Conservation (phyloP, 441 rosid species). For the Adansonia madagascariensis region DNA sequence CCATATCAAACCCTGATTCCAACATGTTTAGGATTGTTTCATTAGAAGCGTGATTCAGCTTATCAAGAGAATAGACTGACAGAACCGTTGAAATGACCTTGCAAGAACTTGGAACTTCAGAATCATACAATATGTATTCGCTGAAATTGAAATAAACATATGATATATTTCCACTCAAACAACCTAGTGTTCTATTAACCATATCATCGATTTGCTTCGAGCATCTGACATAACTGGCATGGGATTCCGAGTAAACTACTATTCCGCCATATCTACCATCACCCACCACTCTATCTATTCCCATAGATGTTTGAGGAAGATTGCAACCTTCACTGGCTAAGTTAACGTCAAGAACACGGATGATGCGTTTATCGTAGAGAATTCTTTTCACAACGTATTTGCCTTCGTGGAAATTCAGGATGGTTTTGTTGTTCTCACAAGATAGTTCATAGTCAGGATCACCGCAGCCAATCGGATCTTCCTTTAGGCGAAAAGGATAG, state of each 20-base stretch:
- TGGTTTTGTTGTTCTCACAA: slow-evolving; percentile 2
- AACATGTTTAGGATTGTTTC: slow-evolving; percentile 32
- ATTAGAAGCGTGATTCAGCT: slow-evolving; percentile 35
- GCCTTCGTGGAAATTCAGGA: not conserved
- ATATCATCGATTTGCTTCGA: too few species aligned
- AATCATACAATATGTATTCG: not conserved
- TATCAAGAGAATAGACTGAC: slow-evolving; percentile 19
- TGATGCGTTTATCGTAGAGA: slow-evolving; percentile 14
- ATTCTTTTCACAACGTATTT: not conserved
- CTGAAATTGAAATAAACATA: too few species aligned
- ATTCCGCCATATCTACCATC: too few species aligned
- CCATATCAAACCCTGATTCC: slow-evolving; percentile 43
- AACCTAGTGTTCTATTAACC: too few species aligned
- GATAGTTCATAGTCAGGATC: not conserved
- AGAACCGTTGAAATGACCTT: slow-evolving; percentile 37
- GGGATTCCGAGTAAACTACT: too few species aligned
- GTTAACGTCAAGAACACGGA: slow-evolving; percentile 38
- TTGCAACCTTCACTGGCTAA: slow-evolving; percentile 31
- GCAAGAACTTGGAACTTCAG: slow-evolving; percentile 36
- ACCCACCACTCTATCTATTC: too few species aligned
- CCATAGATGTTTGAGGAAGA: slow-evolving; percentile 25
- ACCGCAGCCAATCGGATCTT: not conserved
- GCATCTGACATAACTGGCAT: too few species aligned
- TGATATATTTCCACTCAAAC: too few species aligned
- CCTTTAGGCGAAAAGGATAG: not conserved